Base-by-base conservation (phyloP, 306 rosid genomes). In the Styphnolobium japonicum region DNA sequence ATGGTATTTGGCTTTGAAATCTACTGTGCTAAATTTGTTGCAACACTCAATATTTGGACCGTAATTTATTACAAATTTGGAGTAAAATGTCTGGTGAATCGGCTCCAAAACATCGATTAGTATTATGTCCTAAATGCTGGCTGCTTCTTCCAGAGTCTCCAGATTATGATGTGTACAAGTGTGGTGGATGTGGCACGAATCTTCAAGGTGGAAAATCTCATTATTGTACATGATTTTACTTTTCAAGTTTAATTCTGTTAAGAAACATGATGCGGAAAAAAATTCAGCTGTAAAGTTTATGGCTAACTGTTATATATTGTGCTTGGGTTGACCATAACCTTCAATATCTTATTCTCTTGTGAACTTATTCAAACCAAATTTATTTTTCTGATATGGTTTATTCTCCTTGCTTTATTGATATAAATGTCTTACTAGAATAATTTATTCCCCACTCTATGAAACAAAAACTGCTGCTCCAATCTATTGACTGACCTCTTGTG, bases 121-220 rank as follows among this genome's bases (percentile, higher is more conserved):
- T 96, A 29, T 78, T 79, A 69, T 96, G 99, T 83, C 99, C 99
- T 15, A 91, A 87, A 84, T 96, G 99, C 79, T 58, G 83, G 51
- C 68, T 7, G 12, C 79, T 93, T 77, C 98, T 95, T 74, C 86
- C 89, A 5, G 99, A 91, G 85, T 49, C 75, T 89, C 91, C 91
- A 16, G 72, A 83, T 68, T 69, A 77, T 73, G 83, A 79, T 67
- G 83, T 95, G 43, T 95, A 93, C 82, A 80, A 77, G 89, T 95
- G 99, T 45, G 99, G 99, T 62, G 98, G 97, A 80, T 95, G 99
- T 60, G 86, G 81, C 63, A 65, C 93, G 8, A 83, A 70, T 60
- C 99, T 96, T 64, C 92, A 86, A 90, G 98, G 99, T 96, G 40
- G 85, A 34, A 31, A 65, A 16, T 73, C 45, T 66, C 34, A 39